These are phyloP conservation scores for Metarhizium rileyi DNA, from an alignment of 2,329 filamentous ascomycete species.

Conservation along the genomic window DNA sequence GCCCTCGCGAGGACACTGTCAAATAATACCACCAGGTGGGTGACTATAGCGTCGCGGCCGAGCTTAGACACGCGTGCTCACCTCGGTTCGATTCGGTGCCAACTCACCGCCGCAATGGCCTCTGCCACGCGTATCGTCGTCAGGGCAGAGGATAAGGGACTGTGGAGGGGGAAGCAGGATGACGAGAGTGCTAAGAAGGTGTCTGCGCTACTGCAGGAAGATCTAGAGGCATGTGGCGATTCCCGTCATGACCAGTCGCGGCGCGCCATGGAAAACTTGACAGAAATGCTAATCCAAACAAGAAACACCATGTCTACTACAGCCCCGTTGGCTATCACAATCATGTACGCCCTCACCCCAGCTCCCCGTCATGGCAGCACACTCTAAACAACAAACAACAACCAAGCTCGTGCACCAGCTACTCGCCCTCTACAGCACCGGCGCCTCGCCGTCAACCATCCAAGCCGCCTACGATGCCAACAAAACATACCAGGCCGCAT, in stretches of 20 bases:
- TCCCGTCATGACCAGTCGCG: background rate
- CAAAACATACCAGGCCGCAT: slow-evolving; percentile 53
- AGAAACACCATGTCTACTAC: slow-evolving; percentile 68
- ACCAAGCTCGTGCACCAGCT: slow-evolving; percentile 63
- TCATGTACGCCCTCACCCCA: slow-evolving; percentile 43
- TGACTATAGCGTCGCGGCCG: background rate
- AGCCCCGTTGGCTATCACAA: slow-evolving; percentile 70
- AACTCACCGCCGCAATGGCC: slow-evolving; percentile 27
- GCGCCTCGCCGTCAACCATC: slow-evolving; percentile 51
- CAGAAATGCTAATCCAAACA: background rate
- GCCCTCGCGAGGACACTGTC: background rate
- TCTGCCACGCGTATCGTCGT: slow-evolving; percentile 40
- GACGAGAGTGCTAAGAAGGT: slow-evolving; percentile 51
- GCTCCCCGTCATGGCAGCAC: too few relatives aligned
- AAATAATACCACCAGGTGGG: background rate
- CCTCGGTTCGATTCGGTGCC: background rate
- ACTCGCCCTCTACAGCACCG: slow-evolving; percentile 66
- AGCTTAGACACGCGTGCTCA: background rate
- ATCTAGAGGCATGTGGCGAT: slow-evolving; percentile 50
- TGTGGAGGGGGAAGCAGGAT: slow-evolving; percentile 37
- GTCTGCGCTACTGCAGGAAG: slow-evolving; percentile 63
- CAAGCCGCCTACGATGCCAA: slow-evolving; percentile 57
- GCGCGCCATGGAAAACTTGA: too few relatives aligned
- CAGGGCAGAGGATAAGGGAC: slow-evolving; percentile 37
- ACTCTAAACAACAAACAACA: slow-evolving; percentile 6